These are phyloP conservation scores for Xylaria venustula DNA, from an alignment of 495 filamentous ascomycete genomes.

Conservation along the genomic window DNA sequence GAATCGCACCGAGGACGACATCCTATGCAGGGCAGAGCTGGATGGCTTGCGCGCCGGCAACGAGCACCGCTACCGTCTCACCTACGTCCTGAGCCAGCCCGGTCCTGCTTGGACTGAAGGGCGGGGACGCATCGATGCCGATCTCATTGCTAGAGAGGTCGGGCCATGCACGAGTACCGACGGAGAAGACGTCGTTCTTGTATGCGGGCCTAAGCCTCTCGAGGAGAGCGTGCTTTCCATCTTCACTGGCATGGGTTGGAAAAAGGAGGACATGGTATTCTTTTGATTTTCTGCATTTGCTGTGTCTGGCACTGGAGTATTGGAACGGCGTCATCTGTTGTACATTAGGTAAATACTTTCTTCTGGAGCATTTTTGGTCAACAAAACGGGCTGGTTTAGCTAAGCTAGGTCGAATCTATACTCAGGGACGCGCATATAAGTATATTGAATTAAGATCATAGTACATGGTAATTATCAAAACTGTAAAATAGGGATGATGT, in stretches of 20 bases:
- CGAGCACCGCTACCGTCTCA: constrained; percentile 57
- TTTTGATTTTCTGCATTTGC: constrained; percentile 58
- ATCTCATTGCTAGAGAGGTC: constrained; percentile 62
- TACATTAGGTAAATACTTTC: too few relatives aligned
- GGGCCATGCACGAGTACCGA: constrained; percentile 32
- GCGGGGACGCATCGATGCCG: constrained; percentile 64
- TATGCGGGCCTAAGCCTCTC: constrained; percentile 81
- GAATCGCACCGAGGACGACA: constrained; percentile 79
- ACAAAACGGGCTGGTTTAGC: too few relatives aligned
- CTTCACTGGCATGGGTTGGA: constrained; percentile 72
- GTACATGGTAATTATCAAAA: too few relatives aligned
- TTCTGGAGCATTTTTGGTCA: too few relatives aligned
- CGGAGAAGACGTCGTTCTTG: constrained; percentile 62
- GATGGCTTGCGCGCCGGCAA: constrained; percentile 58
- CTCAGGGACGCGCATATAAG: not conserved
- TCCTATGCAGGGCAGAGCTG: constrained; percentile 75
- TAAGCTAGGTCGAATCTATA: not conserved
- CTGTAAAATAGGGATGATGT: too few relatives aligned
- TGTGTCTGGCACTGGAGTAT: too few relatives aligned
- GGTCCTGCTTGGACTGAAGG: constrained; percentile 65
- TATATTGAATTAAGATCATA: not conserved
- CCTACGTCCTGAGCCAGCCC: constrained; percentile 72
- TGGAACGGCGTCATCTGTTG: too few relatives aligned
- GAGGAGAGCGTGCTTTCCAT: constrained; percentile 65
- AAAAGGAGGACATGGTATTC: constrained; percentile 76